These are phyloP conservation scores for Mucor velutinosus DNA, from an alignment of 371 early-diverging fungal genomes.

Conservation along the genomic window DNA sequence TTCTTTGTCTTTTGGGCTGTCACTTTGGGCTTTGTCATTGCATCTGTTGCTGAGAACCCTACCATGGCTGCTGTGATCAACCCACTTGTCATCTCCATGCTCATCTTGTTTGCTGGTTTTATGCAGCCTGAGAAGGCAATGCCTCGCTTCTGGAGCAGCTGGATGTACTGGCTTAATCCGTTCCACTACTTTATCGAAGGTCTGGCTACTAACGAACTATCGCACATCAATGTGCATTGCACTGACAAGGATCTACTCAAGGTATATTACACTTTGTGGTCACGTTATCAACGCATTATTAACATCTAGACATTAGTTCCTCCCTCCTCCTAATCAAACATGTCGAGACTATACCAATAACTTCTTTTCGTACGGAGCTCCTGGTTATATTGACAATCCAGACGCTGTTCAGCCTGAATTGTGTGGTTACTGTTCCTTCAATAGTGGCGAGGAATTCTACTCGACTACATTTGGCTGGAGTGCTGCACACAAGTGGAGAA, in stretches of 20 bases:
- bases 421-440: slow-evolving; percentile 67
- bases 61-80: slow-evolving; percentile 61
- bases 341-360: slow-evolving; percentile 59
- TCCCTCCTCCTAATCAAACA: slow-evolving; percentile 58
- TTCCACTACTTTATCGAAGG: slow-evolving; percentile 72
- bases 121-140: slow-evolving; percentile 57
- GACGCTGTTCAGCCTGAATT: slow-evolving; percentile 33
- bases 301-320: slow-evolving; percentile 25
- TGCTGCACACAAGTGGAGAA: slow-evolving; percentile 63
- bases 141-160: slow-evolving; percentile 69
- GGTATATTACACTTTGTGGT: not conserved
- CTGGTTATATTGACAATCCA: slow-evolving; percentile 59
- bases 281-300: not conserved
- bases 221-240: slow-evolving; percentile 49
- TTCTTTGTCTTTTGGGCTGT: slow-evolving; percentile 58
- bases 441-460: slow-evolving; percentile 57
- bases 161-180: slow-evolving; percentile 75
- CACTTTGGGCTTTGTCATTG: slow-evolving; percentile 66
- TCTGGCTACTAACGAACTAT: slow-evolving; percentile 63
- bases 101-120: slow-evolving; percentile 66
- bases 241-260: slow-evolving; percentile 39
- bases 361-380: slow-evolving; percentile 41
- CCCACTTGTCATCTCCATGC: slow-evolving; percentile 61
- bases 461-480: slow-evolving; percentile 23
- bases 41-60: slow-evolving; percentile 60